A percentile compares a stretch with the other conserved stretches of the same genome.
Conservation (phyloP, 139 green algal species). For the Pseudopediastrum boryanum region DNA sequence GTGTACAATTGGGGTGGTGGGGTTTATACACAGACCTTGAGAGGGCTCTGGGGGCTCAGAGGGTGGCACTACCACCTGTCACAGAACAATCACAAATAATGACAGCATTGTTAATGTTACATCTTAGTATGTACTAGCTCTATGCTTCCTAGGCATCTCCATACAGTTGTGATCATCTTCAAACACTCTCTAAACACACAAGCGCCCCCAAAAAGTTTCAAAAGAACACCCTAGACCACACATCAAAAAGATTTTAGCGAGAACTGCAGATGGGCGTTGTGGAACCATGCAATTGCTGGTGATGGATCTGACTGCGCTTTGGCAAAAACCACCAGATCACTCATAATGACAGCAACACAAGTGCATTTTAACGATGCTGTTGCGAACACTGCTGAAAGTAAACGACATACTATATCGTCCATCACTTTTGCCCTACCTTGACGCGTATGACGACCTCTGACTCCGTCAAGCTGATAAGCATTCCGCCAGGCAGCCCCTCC, state of each 20-base stretch:
- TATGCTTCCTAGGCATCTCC: too few species aligned
- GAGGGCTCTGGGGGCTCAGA: conserved; percentile 41
- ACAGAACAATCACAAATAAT: background rate
- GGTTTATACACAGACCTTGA: conserved; percentile 42
- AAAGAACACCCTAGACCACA: too few species aligned
- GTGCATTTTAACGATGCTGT: background rate
- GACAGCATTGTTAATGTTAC: background rate
- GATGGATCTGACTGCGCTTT: background rate
- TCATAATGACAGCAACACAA: background rate
- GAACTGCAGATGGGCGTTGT: background rate
- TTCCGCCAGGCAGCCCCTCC: conserved; percentile 14
- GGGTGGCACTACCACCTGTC: conserved; percentile 44
- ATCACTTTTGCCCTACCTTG: conserved; percentile 39
- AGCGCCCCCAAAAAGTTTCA: too few species aligned
- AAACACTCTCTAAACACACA: too few species aligned
- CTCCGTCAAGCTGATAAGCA: conserved; percentile 38
- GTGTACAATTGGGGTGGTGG: conserved; percentile 4
- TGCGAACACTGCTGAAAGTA: background rate
- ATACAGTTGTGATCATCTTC: too few species aligned
- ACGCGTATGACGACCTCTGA: conserved; percentile 38
- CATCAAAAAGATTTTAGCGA: too few species aligned
- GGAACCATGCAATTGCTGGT: background rate
- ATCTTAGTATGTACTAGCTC: too few species aligned
- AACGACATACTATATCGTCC: background rate
- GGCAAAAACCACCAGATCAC: background rate